Evolutionary conservation across 805 yeast genomes (phyloP), one percentile per base, ranked within the genome.

Genomic region (Ogataea chonburiensis): DNA sequence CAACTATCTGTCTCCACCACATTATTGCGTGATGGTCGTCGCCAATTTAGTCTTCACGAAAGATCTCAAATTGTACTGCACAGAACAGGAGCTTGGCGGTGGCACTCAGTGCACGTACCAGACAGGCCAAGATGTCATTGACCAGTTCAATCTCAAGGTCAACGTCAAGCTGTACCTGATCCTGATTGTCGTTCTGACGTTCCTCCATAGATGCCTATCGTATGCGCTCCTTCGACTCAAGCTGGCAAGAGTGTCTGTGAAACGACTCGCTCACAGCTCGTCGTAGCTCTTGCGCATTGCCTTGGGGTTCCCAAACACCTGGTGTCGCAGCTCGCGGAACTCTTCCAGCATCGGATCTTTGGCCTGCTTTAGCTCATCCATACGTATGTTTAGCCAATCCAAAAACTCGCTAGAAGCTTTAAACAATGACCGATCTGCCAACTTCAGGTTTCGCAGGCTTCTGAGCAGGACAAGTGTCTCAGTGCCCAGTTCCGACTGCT

Each of bases 1-100:
- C 53, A 86, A 86, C 58, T 87, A 78, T 60, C 49, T 83, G n/a
- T 81, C 81, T 34, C 96, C 96, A 3, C 57, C 83, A 46, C 82
- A 81, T 50, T 87, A 83, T 53, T 80, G 79, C 2, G 81, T 81
- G 8, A 72, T 77, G 47, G 63, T 76, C 1, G 55, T 78, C 30
- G 72, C 79, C n/a, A 75, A 81, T 45, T 50, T 78, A 40, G 82
- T 78, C 2, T 79, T 86, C 42, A 68, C 69, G 3, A 28, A 50
- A 24, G 71, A 67, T 20, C 70, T 77, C 42, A 52, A 50, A 3
- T 72, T 84, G 28, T 55, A 67, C 0, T 85, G 94, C 58, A 45
- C 41, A 3, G 21, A 34, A 2, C 34, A 37, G 5, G 59, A 57
- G 31, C 49, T 39, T 3, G 43, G 46, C 9, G 46, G 51, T 7